Conservation (phyloP, 305 asterid species). For the Fraxinus xanthoxyloides region DNA sequence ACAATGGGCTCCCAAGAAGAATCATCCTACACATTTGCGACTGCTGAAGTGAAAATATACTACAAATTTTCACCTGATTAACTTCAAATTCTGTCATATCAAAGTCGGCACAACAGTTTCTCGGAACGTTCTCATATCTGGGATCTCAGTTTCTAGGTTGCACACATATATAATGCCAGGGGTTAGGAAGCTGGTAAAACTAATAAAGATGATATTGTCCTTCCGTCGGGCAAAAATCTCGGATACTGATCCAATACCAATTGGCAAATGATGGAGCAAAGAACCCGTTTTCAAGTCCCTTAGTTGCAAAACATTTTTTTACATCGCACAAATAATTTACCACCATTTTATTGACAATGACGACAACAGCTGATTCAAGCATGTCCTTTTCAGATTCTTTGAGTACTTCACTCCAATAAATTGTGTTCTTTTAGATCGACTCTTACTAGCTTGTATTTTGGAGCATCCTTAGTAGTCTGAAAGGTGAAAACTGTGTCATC, state of each 20-base stretch:
- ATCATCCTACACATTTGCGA: background rate
- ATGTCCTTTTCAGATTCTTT: conserved; percentile 64
- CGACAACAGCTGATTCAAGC: conserved; percentile 28
- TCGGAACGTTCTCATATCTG: conserved; percentile 48
- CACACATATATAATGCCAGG: conserved; percentile 64
- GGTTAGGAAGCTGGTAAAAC: conserved; percentile 66
- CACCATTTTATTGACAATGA: conserved; percentile 33
- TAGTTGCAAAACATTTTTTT: conserved; percentile 62
- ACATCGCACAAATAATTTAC: conserved; percentile 42
- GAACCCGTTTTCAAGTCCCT: conserved; percentile 64
- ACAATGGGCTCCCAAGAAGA: background rate
- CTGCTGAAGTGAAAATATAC: background rate
- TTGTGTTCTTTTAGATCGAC: conserved; percentile 67
- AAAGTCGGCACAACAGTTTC: conserved; percentile 68
- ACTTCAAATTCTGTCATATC: conserved; percentile 53
- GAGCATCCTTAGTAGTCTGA: conserved; percentile 79
- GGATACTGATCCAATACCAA: conserved; percentile 65
- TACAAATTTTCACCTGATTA: conserved; percentile 35
- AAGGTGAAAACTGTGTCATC: conserved; percentile 33
- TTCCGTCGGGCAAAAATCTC: conserved; percentile 55
- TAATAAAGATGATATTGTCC: conserved; percentile 44
- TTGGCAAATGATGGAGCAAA: conserved; percentile 46
- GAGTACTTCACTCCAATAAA: conserved; percentile 74
- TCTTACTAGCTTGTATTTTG: conserved; percentile 77
- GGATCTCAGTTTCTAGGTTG: conserved; percentile 37